Conservation (phyloP, 192 early-diverging fungal species). For the Allomyces macrogynus region DNA sequence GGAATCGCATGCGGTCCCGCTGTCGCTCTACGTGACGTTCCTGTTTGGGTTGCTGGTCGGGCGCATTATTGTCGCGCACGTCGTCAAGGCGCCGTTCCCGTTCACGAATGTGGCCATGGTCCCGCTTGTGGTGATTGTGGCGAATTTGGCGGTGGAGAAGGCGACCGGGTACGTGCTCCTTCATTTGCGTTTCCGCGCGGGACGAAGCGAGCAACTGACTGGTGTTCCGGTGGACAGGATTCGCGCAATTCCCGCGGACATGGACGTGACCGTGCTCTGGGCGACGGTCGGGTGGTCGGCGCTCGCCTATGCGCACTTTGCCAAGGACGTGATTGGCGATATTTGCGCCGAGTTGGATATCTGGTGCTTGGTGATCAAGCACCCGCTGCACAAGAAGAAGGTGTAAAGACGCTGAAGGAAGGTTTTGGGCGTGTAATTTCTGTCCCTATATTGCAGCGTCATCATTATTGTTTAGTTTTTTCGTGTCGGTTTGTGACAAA, state of each 20-base stretch:
- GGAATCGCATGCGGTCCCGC: slow-evolving; percentile 41
- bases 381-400: slow-evolving; percentile 16
- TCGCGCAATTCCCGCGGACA: no score
- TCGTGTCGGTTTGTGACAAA: no score
- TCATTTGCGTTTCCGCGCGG: no score
- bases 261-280: slow-evolving; percentile 13
- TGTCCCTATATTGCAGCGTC: no score
- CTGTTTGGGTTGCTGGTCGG: slow-evolving; percentile 67
- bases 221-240: no score
- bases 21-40: slow-evolving; percentile 43
- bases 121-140: slow-evolving; percentile 22
- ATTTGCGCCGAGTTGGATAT: slow-evolving; percentile 59
- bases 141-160: no score
- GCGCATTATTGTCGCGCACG: slow-evolving; percentile 67
- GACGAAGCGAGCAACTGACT: no score
- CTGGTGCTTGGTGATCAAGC: slow-evolving; percentile 58
- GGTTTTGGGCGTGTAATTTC: no score
- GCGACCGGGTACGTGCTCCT: no score
- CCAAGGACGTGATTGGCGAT: slow-evolving; percentile 43
- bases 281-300: slow-evolving; percentile 32
- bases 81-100: slow-evolving; percentile 65
- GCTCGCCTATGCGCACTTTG: slow-evolving; percentile 48
- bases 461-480: no score
- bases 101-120: slow-evolving; percentile 40
- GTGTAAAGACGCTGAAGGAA: neutral